These are phyloP conservation scores for Amanita pallidorosea DNA, from an alignment of 768 basidiomycete species.

Conservation along the genomic window DNA sequence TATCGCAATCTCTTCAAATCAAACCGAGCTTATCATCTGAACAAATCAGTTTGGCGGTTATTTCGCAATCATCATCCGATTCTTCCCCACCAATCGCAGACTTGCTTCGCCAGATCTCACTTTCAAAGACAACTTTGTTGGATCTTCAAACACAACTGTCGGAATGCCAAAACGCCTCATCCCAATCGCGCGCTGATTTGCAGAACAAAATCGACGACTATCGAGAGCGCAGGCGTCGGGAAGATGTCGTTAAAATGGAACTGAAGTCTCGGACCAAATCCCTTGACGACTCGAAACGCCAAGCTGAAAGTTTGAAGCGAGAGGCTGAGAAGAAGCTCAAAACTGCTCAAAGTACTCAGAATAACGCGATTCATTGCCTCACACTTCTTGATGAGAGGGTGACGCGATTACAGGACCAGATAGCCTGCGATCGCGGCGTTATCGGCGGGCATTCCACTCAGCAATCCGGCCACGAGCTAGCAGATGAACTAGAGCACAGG, in stretches of 20 bases:
- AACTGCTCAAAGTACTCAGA: conserved; percentile 50
- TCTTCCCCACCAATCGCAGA: conserved; percentile 65
- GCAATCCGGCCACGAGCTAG: conserved; percentile 40
- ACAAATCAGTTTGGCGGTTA: background rate
- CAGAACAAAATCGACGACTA: conserved; percentile 65
- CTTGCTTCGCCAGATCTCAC: conserved; percentile 62
- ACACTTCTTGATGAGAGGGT: conserved; percentile 56
- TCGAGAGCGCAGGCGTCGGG: conserved; percentile 67
- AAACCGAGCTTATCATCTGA: conserved; percentile 23
- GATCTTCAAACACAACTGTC: conserved; percentile 64
- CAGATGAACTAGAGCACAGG: conserved; percentile 41
- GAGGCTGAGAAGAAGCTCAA: conserved; percentile 88
- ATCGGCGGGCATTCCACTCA: conserved; percentile 33
- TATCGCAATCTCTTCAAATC: conserved; percentile 12
- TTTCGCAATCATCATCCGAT: conserved; percentile 29
- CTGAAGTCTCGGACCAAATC: conserved; percentile 74
- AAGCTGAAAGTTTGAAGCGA: conserved; percentile 65
- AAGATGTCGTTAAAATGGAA: conserved; percentile 71
- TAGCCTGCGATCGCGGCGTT: conserved; percentile 43
- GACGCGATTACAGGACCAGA: conserved; percentile 38
- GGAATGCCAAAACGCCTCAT: conserved; percentile 45
- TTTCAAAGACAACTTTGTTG: conserved; percentile 45
- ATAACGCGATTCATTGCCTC: conserved; percentile 48
- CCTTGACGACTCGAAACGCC: conserved; percentile 79
- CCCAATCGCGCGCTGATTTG: conserved; percentile 53